Evolutionary conservation across 208 protist species (phyloP).

Genomic region (Acanthamoeba healyi): DNA sequence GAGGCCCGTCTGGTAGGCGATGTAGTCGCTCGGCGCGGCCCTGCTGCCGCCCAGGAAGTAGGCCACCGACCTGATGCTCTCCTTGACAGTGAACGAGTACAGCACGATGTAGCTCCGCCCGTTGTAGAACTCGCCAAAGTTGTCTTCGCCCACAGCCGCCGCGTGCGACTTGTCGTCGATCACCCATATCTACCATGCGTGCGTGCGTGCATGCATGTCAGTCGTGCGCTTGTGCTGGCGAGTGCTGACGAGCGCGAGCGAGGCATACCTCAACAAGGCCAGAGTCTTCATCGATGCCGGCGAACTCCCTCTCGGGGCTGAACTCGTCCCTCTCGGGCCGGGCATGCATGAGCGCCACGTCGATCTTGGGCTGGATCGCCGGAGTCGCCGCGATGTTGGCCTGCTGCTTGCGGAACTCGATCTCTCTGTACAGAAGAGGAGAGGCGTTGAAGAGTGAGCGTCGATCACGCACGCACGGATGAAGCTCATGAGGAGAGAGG

Average conservation of each 20-base stretch:
- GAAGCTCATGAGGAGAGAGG: not conserved
- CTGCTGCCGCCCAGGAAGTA: slow-evolving; percentile 81
- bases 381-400: slow-evolving; percentile 60
- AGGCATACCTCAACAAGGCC: slow-evolving; percentile 46
- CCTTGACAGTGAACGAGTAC: slow-evolving; percentile 70
- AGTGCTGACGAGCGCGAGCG: not conserved
- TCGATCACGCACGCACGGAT: not conserved
- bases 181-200: slow-evolving; percentile 51
- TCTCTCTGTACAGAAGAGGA: too few relatives aligned
- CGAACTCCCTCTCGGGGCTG: not conserved
- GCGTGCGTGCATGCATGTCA: not conserved
- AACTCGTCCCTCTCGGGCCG: not conserved
- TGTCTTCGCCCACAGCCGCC: slow-evolving; percentile 41
- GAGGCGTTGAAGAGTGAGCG: too few relatives aligned
- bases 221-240: not conserved
- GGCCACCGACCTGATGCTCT: slow-evolving; percentile 21
- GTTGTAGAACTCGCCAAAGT: slow-evolving; percentile 74
- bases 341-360: slow-evolving; percentile 2
- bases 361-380: slow-evolving; percentile 59
- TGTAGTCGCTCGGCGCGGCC: slow-evolving; percentile 51
- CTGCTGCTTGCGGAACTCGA: slow-evolving; percentile 68
- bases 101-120: slow-evolving; percentile 80
- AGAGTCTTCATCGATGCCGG: slow-evolving; percentile 29
- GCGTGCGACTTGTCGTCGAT: slow-evolving; percentile 74
- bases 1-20: slow-evolving; percentile 75